phyloP scores from a whole-genome alignment of 768 basidiomycete species.

The Heimioporus sp. region DNA sequence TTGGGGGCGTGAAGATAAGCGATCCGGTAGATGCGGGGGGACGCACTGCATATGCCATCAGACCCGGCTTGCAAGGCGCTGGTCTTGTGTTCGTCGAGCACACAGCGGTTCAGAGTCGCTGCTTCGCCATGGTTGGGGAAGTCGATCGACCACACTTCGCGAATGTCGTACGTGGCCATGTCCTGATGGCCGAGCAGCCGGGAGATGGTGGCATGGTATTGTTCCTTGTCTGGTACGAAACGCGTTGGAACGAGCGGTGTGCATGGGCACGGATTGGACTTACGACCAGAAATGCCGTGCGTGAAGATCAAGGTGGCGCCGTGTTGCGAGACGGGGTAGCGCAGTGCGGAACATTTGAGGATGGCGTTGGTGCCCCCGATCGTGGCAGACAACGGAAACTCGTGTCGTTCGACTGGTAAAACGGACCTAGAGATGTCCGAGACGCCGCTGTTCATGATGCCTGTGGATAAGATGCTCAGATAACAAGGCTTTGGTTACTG shows the following conservation, averaged over 20 bases:
- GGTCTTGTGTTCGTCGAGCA: conserved; percentile 24
- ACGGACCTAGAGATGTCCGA: neutral
- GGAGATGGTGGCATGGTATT: conserved; percentile 22
- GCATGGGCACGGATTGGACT: neutral
- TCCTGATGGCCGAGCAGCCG: conserved; percentile 15
- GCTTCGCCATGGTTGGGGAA: conserved; percentile 37
- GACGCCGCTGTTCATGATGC: neutral
- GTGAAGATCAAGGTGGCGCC: conserved; percentile 28
- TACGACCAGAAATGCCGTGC: conserved; percentile 28
- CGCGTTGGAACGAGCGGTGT: neutral
- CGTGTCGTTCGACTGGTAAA: conserved; percentile 16
- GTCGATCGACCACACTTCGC: conserved; percentile 35
- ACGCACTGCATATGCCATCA: conserved; percentile 23
- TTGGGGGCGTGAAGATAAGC: neutral
- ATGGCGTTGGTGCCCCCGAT: conserved; percentile 12
- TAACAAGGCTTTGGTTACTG: neutral
- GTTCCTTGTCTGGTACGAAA: conserved; percentile 24
- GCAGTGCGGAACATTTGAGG: conserved; percentile 22
- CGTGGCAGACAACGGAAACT: conserved; percentile 14
- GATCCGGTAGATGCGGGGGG: neutral
- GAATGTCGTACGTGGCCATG: conserved; percentile 17
- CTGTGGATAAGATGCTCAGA: neutral
- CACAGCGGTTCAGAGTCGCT: conserved; percentile 28
- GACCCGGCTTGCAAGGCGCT: neutral
- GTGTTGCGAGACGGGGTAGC: conserved; percentile 22